Percentiles rank a stretch among this genome's conserved stretches.
Conservation (phyloP, 176 grass and related monocot genomes). For the Hyparrhenia diplandra region DNA sequence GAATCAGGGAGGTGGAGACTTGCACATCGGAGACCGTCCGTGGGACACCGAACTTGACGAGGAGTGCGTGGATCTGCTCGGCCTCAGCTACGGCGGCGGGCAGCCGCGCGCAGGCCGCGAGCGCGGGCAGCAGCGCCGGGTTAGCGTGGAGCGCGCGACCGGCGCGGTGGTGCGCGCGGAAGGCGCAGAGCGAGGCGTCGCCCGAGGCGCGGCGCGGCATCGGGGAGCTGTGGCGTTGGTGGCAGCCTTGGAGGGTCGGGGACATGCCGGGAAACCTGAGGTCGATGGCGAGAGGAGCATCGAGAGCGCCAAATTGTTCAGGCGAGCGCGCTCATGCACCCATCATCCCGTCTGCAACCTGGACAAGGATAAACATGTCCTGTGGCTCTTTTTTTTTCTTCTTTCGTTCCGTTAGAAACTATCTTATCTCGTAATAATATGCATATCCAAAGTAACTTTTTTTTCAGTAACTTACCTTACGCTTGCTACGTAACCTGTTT, state of each 20-base stretch:
- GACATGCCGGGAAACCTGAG: neutral
- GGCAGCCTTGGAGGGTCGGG: neutral
- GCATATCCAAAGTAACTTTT: too few relatives aligned
- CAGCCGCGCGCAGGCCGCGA: constrained; percentile 42
- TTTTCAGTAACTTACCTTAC: too few relatives aligned
- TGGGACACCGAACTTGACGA: constrained; percentile 36
- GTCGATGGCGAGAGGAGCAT: neutral
- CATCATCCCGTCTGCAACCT: neutral
- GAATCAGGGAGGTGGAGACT: constrained; percentile 36
- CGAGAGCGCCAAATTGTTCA: neutral
- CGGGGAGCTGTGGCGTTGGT: neutral
- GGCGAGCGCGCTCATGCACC: neutral
- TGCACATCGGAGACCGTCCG: constrained; percentile 12
- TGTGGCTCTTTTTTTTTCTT: too few relatives aligned
- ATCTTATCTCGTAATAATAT: too few relatives aligned
- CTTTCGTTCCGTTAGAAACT: too few relatives aligned
- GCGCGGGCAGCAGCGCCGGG: constrained; percentile 31
- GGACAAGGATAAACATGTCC: too few relatives aligned
- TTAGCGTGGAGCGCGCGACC: constrained; percentile 17
- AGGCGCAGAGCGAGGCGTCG: constrained; percentile 26
- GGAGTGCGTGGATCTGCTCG: constrained; percentile 50
- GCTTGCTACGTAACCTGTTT: too few relatives aligned
- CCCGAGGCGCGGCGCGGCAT: constrained; percentile 8
- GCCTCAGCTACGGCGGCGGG: constrained; percentile 17
- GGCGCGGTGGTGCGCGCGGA: constrained; percentile 29